phyloP scores from a whole-genome alignment of 208 protist species.

The Crithidia bombi region DNA sequence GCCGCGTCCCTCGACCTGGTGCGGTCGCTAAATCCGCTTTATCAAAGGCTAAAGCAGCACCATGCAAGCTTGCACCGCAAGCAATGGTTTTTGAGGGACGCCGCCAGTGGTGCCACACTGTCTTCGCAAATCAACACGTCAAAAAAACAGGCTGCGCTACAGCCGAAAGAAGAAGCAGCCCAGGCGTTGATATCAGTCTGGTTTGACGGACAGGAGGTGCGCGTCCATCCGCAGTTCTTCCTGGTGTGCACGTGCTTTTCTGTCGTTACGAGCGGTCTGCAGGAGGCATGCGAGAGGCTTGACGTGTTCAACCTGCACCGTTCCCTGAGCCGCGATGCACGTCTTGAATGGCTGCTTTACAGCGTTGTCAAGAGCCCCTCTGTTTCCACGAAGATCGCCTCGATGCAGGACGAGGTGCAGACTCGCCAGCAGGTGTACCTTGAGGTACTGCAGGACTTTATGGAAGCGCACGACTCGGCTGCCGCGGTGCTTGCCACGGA shows the following conservation, averaged over 20 bases:
- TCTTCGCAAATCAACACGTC: background rate
- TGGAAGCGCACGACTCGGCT: slow-evolving; percentile 26
- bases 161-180: slow-evolving; percentile 1
- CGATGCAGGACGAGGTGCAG: slow-evolving; percentile 41
- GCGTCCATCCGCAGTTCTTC: slow-evolving; percentile 62
- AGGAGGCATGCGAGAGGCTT: slow-evolving; percentile 23
- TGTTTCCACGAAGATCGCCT: slow-evolving; percentile 29
- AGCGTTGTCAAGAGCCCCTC: slow-evolving; percentile 17
- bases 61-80: background rate
- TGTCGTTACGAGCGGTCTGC: slow-evolving; percentile 19
- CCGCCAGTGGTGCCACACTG: background rate
- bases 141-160: background rate
- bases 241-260: slow-evolving; percentile 57
- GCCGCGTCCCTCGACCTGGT: slow-evolving; percentile 32
- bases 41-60: slow-evolving; percentile 29
- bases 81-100: background rate
- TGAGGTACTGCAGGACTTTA: slow-evolving; percentile 37
- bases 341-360: slow-evolving; percentile 25
- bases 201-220: slow-evolving; percentile 47
- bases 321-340: slow-evolving; percentile 2
- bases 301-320: slow-evolving; percentile 42
- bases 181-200: slow-evolving; percentile 19
- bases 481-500: slow-evolving; percentile 36
- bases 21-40: slow-evolving; percentile 30
- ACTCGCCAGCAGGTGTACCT: slow-evolving; percentile 43